Conservation (phyloP, 1,284 basidiomycete species). For the Bondarzewia mesenterica region DNA sequence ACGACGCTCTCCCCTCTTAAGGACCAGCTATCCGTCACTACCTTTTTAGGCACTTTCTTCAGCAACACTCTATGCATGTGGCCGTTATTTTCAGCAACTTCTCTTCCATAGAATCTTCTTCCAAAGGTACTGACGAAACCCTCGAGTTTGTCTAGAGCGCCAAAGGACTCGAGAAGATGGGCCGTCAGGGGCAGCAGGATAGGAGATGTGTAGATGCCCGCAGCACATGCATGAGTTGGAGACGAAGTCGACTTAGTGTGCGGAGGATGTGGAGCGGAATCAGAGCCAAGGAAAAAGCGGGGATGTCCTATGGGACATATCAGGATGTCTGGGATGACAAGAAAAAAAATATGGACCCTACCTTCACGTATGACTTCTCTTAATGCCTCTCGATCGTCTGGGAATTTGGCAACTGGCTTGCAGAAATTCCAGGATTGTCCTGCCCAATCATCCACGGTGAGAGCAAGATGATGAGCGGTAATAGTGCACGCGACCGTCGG, state of each 20-base stretch:
- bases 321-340: not conserved
- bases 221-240: constrained; percentile 76
- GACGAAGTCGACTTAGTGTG: constrained; percentile 73
- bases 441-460: constrained; percentile 97
- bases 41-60: constrained; percentile 27
- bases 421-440: constrained; percentile 96
- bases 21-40: constrained; percentile 41
- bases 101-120: constrained; percentile 68
- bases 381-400: constrained; percentile 84
- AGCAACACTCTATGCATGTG: constrained; percentile 23
- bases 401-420: constrained; percentile 97
- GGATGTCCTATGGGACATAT: constrained; percentile 60
- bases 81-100: constrained; percentile 13
- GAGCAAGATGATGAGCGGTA: constrained; percentile 91
- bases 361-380: constrained; percentile 77
- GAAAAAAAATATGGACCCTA: constrained; percentile 19
- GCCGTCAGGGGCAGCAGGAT: constrained; percentile 85
- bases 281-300: constrained; percentile 96
- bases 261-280: constrained; percentile 91
- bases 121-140: constrained; percentile 76
- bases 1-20: constrained; percentile 57
- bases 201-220: constrained; percentile 89
- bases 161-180: constrained; percentile 80
- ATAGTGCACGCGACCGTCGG: constrained; percentile 93
- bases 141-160: constrained; percentile 73